These are phyloP conservation scores for Orbilia javanica DNA, from an alignment of 2,329 filamentous ascomycete genomes.

Conservation along the genomic window DNA sequence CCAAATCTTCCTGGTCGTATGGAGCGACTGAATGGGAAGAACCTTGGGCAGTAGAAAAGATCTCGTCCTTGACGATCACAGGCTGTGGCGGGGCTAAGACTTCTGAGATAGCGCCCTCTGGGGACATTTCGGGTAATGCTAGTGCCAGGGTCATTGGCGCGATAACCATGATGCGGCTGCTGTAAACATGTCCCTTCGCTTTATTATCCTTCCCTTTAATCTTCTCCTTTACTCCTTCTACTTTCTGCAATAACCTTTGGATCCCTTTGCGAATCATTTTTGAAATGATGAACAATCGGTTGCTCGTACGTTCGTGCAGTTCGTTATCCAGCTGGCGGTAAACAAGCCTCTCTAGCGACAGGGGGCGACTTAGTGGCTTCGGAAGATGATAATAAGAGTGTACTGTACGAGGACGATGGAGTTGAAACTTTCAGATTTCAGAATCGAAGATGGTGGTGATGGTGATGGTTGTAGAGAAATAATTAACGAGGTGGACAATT, in stretches of 20 bases:
- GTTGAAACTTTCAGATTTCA: too few relatives aligned
- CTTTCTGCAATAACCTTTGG: neutral
- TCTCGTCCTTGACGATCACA: neutral
- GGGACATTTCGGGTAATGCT: neutral
- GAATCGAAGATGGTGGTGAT: neutral
- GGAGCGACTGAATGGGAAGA: neutral
- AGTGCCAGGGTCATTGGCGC: neutral
- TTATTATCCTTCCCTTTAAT: neutral
- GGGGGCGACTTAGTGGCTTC: neutral
- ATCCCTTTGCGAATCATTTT: neutral
- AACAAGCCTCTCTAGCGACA: neutral
- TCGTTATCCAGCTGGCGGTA: too few relatives aligned
- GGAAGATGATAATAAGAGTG: neutral
- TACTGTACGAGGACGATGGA: neutral
- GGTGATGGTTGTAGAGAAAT: neutral
- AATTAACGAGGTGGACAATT: too few relatives aligned
- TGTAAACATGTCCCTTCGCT: neutral
- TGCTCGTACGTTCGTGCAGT: too few relatives aligned
- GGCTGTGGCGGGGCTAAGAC: neutral
- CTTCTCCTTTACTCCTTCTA: neutral
- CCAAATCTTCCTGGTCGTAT: conserved; percentile 25
- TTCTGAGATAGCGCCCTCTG: neutral
- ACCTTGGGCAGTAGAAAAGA: neutral
- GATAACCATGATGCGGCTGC: neutral
- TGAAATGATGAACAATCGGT: too few relatives aligned